Evolutionary conservation across 805 yeast species (phyloP).

Genomic region (Debaryomyces castellii): DNA sequence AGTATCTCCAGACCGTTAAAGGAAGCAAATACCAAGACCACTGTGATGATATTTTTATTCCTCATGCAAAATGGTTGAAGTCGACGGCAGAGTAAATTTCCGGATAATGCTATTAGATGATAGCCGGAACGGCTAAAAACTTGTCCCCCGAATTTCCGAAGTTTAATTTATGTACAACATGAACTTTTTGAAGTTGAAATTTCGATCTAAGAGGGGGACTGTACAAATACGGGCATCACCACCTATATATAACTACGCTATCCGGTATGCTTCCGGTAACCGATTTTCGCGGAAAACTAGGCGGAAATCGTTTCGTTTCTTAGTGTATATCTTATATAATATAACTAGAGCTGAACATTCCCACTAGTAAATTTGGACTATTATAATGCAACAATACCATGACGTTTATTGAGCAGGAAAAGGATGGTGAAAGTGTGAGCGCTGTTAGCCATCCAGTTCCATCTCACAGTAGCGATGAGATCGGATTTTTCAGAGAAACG

Average conservation of each 20-base stretch:
- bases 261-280: neutral
- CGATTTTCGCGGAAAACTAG: neutral
- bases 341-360: neutral
- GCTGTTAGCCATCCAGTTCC: neutral
- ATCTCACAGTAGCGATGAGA: conserved; percentile 21
- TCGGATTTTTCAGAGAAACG: conserved; percentile 18
- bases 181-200: too few relatives aligned
- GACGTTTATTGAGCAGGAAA: neutral
- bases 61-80: conserved; percentile 44
- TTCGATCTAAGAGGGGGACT: neutral
- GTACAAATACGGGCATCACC: neutral
- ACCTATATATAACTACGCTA: neutral
- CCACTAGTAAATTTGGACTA: neutral
- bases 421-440: neutral
- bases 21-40: conserved; percentile 20
- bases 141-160: too few relatives aligned
- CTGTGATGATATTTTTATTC: conserved; percentile 37
- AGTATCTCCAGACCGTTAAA: conserved; percentile 26
- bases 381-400: neutral
- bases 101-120: neutral
- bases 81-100: conserved; percentile 25
- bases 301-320: neutral
- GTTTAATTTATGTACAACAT: neutral
- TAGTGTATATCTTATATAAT: neutral
- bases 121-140: neutral